Evolutionary conservation across 1,284 basidiomycete species (phyloP), one percentile per base, ranked within the genome.

Genomic region (Sanguinoderma infundibulare): DNA sequence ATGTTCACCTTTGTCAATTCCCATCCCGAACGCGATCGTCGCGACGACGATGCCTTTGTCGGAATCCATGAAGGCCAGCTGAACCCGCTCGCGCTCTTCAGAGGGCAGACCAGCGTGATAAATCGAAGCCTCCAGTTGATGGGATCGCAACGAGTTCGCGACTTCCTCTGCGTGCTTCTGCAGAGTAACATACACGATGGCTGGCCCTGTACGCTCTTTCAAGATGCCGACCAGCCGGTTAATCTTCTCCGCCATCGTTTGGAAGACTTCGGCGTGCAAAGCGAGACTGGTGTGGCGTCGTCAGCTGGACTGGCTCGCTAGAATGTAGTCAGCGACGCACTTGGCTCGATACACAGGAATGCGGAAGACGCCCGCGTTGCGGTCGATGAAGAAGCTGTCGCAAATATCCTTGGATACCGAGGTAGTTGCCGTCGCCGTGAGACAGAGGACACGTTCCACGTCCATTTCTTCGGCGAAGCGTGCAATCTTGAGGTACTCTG

Each of bases 11-110:
- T 90, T 90, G 77, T 91, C 89, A 70, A 91, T 91, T 28, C 76
- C 76, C 89, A 92, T 91, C 5, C 90, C 90, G 67, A 91, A 91
- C 0, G 85, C 85, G 54, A 84, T 79, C 0, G 90, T 92, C 0
- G 88, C 88, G 34, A 87, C 87, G 42, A 92, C 89, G 57, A 92
- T 83, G 55, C 84, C 79, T 66, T 86, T 82, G 22, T 83, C 77
- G 57, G 85, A 85, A 1, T 78, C 74, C 78, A 91, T 89, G 84
- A 91, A 92, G 6, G 78, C 78, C 40, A 79, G 73, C 73, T 92
- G 89, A 4, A 87, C 81, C 49, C 75, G 77, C 44, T 81, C 75
- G 8, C 87, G 81, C 64, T 90, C 83, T 10, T 82, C 79, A 36
- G 82, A 76, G 17, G 78, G 74, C 75, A 92, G 79, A 14, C 86